Evolutionary conservation across 2,329 filamentous ascomycete species (phyloP).

Genomic region (Davidsoniella australis): DNA sequence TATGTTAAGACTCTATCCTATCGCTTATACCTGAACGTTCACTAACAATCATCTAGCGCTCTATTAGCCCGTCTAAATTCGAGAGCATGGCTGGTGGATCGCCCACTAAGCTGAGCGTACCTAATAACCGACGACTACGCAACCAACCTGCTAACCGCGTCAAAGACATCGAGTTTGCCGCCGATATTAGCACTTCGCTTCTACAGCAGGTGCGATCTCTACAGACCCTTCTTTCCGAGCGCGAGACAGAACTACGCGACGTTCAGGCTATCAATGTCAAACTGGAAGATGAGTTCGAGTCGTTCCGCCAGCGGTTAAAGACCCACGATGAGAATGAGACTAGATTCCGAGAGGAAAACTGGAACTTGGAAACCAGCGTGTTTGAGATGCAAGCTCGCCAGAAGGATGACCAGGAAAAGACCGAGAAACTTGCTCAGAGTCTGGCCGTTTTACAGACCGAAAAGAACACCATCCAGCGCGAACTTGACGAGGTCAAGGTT

Average conservation of each 20-base stretch:
- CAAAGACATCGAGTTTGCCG: slow-evolving; percentile 96
- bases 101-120: slow-evolving; percentile 75
- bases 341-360: slow-evolving; percentile 95
- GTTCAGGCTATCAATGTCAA: slow-evolving; percentile 47
- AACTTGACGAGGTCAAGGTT: slow-evolving; percentile 79
- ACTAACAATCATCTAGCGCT: slow-evolving; percentile 31
- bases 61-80: slow-evolving; percentile 59
- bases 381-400: slow-evolving; percentile 63
- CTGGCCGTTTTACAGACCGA: slow-evolving; percentile 55
- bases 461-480: slow-evolving; percentile 62
- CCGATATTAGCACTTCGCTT: slow-evolving; percentile 88
- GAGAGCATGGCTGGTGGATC: slow-evolving; percentile 71
- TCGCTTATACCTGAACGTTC: neutral
- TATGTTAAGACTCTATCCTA: slow-evolving; percentile 17
- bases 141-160: slow-evolving; percentile 80
- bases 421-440: slow-evolving; percentile 61
- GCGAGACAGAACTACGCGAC: slow-evolving; percentile 69
- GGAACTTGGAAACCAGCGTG: slow-evolving; percentile 84
- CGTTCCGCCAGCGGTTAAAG: slow-evolving; percentile 62
- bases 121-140: slow-evolving; percentile 57
- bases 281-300: slow-evolving; percentile 69
- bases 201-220: slow-evolving; percentile 87
- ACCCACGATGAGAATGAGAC: slow-evolving; percentile 84
- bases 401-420: slow-evolving; percentile 63
- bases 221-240: slow-evolving; percentile 68